phyloP scores from a whole-genome alignment of 2,329 filamentous ascomycete species.

The Ramularia collo-cygni region DNA sequence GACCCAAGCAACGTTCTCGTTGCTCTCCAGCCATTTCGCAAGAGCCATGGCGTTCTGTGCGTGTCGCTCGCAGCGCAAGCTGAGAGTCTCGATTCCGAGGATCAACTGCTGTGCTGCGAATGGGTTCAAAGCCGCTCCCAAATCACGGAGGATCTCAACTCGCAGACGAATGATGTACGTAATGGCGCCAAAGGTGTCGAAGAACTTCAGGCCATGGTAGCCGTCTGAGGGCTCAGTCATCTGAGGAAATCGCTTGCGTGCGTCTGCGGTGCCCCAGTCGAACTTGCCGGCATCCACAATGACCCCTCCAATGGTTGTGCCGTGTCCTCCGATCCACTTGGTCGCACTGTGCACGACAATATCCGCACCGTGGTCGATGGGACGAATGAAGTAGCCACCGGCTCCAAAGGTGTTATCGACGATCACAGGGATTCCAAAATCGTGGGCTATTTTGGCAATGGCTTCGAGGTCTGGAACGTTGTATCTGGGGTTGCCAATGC shows the following conservation, averaged over 20 bases:
- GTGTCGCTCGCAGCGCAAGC: slow-evolving; percentile 77
- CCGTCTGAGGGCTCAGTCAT: slow-evolving; percentile 83
- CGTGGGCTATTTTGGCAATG: slow-evolving; percentile 73
- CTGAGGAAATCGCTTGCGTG: slow-evolving; percentile 69
- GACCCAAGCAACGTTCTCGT: slow-evolving; percentile 83
- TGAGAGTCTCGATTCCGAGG: slow-evolving; percentile 83
- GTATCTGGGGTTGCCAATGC: slow-evolving; percentile 88
- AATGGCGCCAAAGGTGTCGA: slow-evolving; percentile 78
- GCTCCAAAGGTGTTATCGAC: slow-evolving; percentile 95
- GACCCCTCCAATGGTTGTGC: slow-evolving; percentile 77
- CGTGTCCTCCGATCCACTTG: slow-evolving; percentile 96
- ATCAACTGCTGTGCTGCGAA: slow-evolving; percentile 91
- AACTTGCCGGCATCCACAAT: slow-evolving; percentile 87
- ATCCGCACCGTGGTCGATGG: slow-evolving; percentile 85
- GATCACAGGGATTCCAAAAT: slow-evolving; percentile 53
- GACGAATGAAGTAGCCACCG: slow-evolving; percentile 78
- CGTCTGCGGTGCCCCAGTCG: slow-evolving; percentile 76
- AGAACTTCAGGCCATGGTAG: slow-evolving; percentile 92
- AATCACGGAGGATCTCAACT: slow-evolving; percentile 82
- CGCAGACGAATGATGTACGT: slow-evolving; percentile 79
- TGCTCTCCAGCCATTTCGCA: slow-evolving; percentile 75
- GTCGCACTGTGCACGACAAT: slow-evolving; percentile 92
- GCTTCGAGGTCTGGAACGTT: slow-evolving; percentile 88
- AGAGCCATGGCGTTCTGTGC: slow-evolving; percentile 74
- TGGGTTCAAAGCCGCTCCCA: slow-evolving; percentile 76